A percentile compares a stretch with the other conserved stretches of the same genome.
phyloP scores from a whole-genome alignment of 2,329 filamentous ascomycete genomes.

The Paraphoma sp. region DNA sequence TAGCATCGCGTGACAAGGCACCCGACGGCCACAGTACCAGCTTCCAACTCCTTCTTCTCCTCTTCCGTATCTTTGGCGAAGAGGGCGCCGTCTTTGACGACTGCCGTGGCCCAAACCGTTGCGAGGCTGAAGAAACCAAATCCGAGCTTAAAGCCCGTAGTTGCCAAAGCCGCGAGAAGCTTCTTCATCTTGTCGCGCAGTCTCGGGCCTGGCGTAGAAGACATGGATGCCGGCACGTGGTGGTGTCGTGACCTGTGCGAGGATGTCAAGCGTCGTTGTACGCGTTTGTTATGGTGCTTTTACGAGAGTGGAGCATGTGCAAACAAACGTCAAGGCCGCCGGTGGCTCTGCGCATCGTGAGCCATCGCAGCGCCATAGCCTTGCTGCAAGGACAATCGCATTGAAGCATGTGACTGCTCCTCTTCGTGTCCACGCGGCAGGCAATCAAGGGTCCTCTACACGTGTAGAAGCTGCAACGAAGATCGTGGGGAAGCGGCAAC shows the following conservation, averaged over 20 bases:
- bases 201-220: neutral
- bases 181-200: constrained; percentile 2
- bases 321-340: neutral
- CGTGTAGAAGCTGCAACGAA: constrained; percentile 6
- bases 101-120: constrained; percentile 25
- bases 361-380: neutral
- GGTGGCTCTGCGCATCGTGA: neutral
- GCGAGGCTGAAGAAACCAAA: constrained; percentile 41
- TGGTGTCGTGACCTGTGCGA: neutral
- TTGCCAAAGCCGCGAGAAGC: constrained; percentile 26
- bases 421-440: neutral
- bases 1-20: neutral
- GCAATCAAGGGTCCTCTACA: neutral
- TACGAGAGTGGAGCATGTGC: neutral
- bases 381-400: constrained; percentile 1
- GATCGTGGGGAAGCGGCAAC: constrained; percentile 8
- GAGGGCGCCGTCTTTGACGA: constrained; percentile 35
- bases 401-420: neutral
- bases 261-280: neutral
- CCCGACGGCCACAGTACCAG: constrained; percentile 25
- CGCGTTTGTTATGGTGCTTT: neutral
- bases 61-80: constrained; percentile 32
- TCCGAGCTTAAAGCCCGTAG: constrained; percentile 34
- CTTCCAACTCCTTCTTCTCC: constrained; percentile 35
- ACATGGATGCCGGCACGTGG: neutral